phyloP scores from a whole-genome alignment of 2,329 filamentous ascomycete genomes.

The Acrodontium crateriforme region DNA sequence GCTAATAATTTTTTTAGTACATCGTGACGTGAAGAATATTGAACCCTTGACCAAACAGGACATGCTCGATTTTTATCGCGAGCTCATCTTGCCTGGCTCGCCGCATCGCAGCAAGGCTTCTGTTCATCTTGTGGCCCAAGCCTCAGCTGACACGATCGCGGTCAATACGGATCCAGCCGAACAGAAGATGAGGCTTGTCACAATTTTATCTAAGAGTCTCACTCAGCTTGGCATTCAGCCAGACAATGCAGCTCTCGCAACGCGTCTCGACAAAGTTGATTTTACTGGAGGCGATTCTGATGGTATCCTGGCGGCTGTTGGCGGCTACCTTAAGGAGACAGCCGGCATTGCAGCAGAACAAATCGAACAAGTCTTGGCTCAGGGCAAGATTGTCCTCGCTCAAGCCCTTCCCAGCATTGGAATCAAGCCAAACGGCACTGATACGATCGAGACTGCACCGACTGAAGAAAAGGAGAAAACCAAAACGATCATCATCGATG shows the following conservation, averaged over 20 bases:
- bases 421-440: conserved; percentile 13
- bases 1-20: conserved; percentile 35
- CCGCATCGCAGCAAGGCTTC: conserved; percentile 64
- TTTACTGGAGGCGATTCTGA: conserved; percentile 24
- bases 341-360: conserved; percentile 37
- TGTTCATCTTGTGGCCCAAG: conserved; percentile 69
- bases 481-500: conserved; percentile 48
- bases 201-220: conserved; percentile 33
- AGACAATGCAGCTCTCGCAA: conserved; percentile 30
- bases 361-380: conserved; percentile 33
- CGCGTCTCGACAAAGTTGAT: conserved; percentile 32
- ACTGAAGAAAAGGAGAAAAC: conserved; percentile 20
- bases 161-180: conserved; percentile 23
- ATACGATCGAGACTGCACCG: conserved; percentile 9
- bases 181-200: conserved; percentile 31
- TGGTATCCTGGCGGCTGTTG: conserved; percentile 29
- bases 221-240: conserved; percentile 32
- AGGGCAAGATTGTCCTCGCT: conserved; percentile 36
- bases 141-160: conserved; percentile 25
- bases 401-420: conserved; percentile 32
- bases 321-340: conserved; percentile 24
- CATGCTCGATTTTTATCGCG: conserved; percentile 64
- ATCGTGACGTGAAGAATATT: conserved; percentile 63
- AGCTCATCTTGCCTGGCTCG: conserved; percentile 63
- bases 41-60: conserved; percentile 64